Base-by-base conservation (phyloP, 257 asterid species). In the Mentha longifolia region DNA sequence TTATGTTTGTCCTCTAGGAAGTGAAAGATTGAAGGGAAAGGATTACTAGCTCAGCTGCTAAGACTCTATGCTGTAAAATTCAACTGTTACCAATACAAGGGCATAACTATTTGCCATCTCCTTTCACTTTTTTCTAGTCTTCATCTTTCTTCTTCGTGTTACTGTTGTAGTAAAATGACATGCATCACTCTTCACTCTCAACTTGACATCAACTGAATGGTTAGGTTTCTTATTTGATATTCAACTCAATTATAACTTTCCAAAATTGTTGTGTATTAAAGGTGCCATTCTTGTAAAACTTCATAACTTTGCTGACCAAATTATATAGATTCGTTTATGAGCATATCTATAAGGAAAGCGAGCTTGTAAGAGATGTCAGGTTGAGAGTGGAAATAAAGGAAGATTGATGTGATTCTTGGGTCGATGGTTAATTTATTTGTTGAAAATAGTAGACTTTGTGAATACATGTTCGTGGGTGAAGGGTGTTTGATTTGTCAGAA, bases 391-490 rank as follows among this genome's bases (percentile, higher is more conserved):
- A 13, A 51, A 61, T 11, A 35, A 15, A 46, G 33, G 12, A 47
- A 50, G 56, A 7, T 9, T 50, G 56, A 50, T 11, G 55, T 49
- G 6, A 50, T 50, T 47, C 56, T n/a, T 50, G 56, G 22, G 5
- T 50, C n/a, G 25, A 60, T 4, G 51, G 12, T 56, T 49, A 43
- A 63, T 61, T 56, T 43, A 28, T 67, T 16, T 20, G 28, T 56
- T 20, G 63, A 43, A 61, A 19, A 28, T 65, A 43, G 63, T 42
- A 61, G 68, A 46, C 31, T 74, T 30, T 50, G 35, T 63, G 35
- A 30, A 13, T 37, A 14, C 60, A 20, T 46, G 43, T 68, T 41
- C n/a, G 12, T 59, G 52, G 6, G 61, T 45, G 66, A 58, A 31
- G 17, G 31, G 25, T 47, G 46, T 49, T 31, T 55, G 20, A 1